Conservation (phyloP, 2,329 filamentous ascomycete genomes). For the Diaporthe aspalathi region DNA sequence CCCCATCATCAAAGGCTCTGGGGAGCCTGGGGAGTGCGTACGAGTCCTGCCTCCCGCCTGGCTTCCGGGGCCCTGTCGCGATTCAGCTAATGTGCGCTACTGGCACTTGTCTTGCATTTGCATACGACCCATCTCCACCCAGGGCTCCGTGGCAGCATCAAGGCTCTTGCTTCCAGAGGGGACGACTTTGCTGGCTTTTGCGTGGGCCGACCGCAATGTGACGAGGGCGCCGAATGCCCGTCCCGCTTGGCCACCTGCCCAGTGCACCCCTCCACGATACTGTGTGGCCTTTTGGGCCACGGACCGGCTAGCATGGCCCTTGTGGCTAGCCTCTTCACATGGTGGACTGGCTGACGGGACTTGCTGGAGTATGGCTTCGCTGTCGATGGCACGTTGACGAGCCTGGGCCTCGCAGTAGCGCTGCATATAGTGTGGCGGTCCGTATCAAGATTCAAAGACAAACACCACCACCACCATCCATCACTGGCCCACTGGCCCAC, state of each 20-base stretch:
- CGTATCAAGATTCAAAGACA: constrained; percentile 33
- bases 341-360: constrained; percentile 5
- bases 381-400: constrained; percentile 23
- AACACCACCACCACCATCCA: constrained; percentile 1
- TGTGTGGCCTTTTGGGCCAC: background rate
- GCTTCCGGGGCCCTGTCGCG: constrained; percentile 28
- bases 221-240: constrained; percentile 23
- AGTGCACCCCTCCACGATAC: background rate
- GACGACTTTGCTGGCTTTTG: constrained; percentile 18
- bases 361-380: background rate
- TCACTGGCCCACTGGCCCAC: too few relatives aligned
- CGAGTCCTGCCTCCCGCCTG: constrained; percentile 10
- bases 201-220: constrained; percentile 14
- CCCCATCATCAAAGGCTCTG: constrained; percentile 15
- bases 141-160: constrained; percentile 32
- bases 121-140: constrained; percentile 35
- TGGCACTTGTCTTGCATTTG: constrained; percentile 40
- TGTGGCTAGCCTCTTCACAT: background rate
- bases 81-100: constrained; percentile 35
- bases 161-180: constrained; percentile 22
- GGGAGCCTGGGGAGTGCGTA: background rate
- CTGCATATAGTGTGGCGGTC: constrained; percentile 33
- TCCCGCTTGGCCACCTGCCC: background rate
- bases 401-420: constrained; percentile 33
- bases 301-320: constrained; percentile 3